phyloP scores from a whole-genome alignment of 2,329 filamentous ascomycete genomes.

The Cercospora janseana region DNA sequence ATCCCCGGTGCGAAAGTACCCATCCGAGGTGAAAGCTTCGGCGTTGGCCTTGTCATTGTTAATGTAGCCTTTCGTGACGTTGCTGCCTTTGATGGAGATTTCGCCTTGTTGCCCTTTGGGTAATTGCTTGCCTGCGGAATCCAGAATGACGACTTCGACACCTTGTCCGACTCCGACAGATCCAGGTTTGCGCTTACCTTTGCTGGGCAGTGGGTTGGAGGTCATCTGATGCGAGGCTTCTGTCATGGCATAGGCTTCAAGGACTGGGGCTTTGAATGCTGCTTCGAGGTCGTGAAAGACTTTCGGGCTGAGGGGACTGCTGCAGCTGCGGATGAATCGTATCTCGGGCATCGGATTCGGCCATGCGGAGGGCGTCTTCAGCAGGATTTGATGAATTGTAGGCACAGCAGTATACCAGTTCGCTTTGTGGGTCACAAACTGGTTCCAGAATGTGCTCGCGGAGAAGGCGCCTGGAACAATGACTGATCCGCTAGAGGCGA shows the following conservation, averaged over 20 bases:
- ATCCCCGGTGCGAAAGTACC: slow-evolving; percentile 85
- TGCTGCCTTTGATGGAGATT: slow-evolving; percentile 78
- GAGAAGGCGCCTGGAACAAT: slow-evolving; percentile 78
- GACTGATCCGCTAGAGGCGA: slow-evolving; percentile 73
- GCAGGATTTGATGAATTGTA: slow-evolving; percentile 85
- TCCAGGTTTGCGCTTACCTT: slow-evolving; percentile 73
- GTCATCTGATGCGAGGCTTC: slow-evolving; percentile 86
- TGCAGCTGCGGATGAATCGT: slow-evolving; percentile 85
- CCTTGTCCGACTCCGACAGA: slow-evolving; percentile 81
- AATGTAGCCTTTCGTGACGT: slow-evolving; percentile 80
- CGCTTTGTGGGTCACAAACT: slow-evolving; percentile 70
- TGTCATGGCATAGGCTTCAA: slow-evolving; percentile 92
- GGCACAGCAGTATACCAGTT: slow-evolving; percentile 95
- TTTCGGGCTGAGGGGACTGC: slow-evolving; percentile 77
- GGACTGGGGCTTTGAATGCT: slow-evolving; percentile 72
- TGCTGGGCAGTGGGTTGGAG: slow-evolving; percentile 56
- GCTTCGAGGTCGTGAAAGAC: slow-evolving; percentile 76
- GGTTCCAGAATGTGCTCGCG: slow-evolving; percentile 75
- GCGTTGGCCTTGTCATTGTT: slow-evolving; percentile 78
- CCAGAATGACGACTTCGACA: slow-evolving; percentile 75
- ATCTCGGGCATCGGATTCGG: slow-evolving; percentile 69
- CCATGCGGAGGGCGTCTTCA: slow-evolving; percentile 61
- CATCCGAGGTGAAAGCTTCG: slow-evolving; percentile 68
- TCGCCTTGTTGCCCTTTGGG: slow-evolving; percentile 70
- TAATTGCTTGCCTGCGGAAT: slow-evolving; percentile 66